Evolutionary conservation across 2,329 filamentous ascomycete genomes (phyloP), one percentile per base, ranked within the genome.

Genomic region (Alternaria rosae): DNA sequence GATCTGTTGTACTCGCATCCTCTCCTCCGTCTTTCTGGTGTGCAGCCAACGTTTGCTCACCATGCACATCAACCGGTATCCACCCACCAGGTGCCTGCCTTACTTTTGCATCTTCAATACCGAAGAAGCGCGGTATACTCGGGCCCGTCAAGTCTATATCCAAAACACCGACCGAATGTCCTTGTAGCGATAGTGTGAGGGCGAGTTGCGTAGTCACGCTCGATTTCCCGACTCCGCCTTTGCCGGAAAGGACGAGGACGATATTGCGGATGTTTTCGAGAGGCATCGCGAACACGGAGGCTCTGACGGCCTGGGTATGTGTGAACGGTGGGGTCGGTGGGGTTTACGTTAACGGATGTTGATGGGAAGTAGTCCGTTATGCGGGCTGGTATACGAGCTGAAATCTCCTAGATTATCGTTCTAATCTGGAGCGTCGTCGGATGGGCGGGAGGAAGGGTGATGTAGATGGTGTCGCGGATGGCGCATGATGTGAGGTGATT

Each of bases 151-250:
- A 87, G 78, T 99, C 95, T 76, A 98, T 90, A 78, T 99, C 95
- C 69, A 99, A 91, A 26, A 99, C 93, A 55, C 95, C 95, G 44
- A 98, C 94, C 0, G 92, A 93, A 78, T 94, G 88, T 60, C 94
- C 94, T 66, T 92, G 88, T 1, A 95, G 86, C 2, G 93, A 90
- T 30, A 99, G 88, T 0, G 94, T 93, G 38, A 99, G 87, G 9
- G 95, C 95, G 15, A 99, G 89, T 79, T 99, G 95, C 1, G 94
- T 96, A 1, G 95, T 98, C n/a, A 97, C 90, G 54, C 93, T 97
- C 44, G 94, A 98, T 84, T 99, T 99, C 61, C 95, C 95, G 20
- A 99, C 95, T 71, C 95, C 95, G 75, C 95, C 95, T 86, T 99
- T 99, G 72, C 95, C 95, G 12, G 95, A 98, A 50, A 99, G 90